Conservation (phyloP, 2,329 filamentous ascomycete species). For the Septoria linicola region DNA sequence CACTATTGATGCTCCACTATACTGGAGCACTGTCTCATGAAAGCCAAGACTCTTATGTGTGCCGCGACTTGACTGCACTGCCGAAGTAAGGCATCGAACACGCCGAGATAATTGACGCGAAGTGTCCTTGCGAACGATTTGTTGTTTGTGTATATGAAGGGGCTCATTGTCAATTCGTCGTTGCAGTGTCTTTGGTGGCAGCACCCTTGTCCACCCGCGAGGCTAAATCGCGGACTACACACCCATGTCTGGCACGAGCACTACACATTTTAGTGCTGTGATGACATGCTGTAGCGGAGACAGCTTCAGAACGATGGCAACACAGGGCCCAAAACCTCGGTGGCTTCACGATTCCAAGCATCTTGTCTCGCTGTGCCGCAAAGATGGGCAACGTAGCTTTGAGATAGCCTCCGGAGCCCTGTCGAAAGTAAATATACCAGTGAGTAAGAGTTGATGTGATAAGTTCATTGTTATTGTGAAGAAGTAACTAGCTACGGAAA, state of each 20-base stretch:
- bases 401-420: not conserved
- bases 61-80: not conserved
- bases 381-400: not conserved
- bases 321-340: not conserved
- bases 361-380: not conserved
- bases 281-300: not conserved
- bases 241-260: not conserved
- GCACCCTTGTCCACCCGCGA: not conserved
- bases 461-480: too few relatives aligned
- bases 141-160: too few relatives aligned
- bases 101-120: too few relatives aligned
- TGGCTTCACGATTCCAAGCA: not conserved
- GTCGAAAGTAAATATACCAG: too few relatives aligned
- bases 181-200: not conserved
- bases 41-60: not conserved
- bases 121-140: too few relatives aligned
- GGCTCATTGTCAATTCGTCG: too few relatives aligned
- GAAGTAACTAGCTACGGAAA: too few relatives aligned
- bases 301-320: not conserved
- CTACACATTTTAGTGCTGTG: not conserved
- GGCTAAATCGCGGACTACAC: not conserved
- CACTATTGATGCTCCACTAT: conserved; percentile 5
- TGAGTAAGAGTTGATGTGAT: too few relatives aligned
- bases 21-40: not conserved
- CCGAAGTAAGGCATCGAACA: too few relatives aligned